Base-by-base conservation (phyloP, 202 grass and related monocot genomes). In the Elaeis oleifera region DNA sequence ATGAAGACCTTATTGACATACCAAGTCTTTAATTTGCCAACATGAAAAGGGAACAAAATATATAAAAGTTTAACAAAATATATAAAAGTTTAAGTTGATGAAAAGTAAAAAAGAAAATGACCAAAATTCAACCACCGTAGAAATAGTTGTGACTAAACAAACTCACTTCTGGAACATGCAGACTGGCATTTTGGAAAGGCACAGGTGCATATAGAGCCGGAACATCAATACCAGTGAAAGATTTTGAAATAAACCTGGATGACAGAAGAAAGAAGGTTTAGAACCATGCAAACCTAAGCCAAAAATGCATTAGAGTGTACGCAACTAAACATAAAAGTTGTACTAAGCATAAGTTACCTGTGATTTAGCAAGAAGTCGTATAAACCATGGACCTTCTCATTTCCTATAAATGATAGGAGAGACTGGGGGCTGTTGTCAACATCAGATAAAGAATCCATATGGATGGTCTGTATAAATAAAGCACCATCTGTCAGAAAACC, bases 311-410 rank as follows among this genome's bases (percentile, higher is more conserved):
- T 44, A 13, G 36, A 44, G 36, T 44, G 8, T 44, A 44, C 3
- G 11, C 11, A 44, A 44, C 8, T 44, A 44, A 13, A 44, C 13
- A 9, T 44, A 44, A 44, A 44, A 44, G 8, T 44, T 44, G 36
- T 44, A 13, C 36, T 14, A 44, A 13, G 9, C 36, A 44, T 44
- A 44, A 44, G 36, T 4, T 84, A 97, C 94, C 80, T 97, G 64
- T 97, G 80, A 67, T 97, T 97, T 74, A 97, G 26, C 49, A 97
- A 70, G 76, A 92, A 65, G 17, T 97, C 88, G 3, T 92, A 92
- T 61, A 97, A 74, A 39, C 81, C 74, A 82, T 97, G 94, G 61
- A 97, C 94, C 26, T 75, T 79, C 71, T 72, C 67, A 5, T 89
- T 86, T 67, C 85, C 85, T 36, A 20, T 64, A 80, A 97, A 91